These are phyloP conservation scores for Jackrogersella multiformis DNA, from an alignment of 495 filamentous ascomycete genomes.

Conservation along the genomic window DNA sequence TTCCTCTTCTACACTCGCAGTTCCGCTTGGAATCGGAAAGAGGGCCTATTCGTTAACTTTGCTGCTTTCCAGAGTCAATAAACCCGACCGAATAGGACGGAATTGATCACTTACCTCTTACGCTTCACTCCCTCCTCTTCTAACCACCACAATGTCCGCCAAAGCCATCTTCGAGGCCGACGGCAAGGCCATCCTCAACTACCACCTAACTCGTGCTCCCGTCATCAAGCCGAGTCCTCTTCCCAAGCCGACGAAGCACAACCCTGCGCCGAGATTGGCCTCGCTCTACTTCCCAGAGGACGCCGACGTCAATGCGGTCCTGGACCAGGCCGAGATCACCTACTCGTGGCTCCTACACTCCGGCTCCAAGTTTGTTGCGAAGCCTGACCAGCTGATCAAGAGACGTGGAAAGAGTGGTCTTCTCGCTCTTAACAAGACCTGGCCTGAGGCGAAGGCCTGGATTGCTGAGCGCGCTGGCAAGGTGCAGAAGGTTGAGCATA, in stretches of 20 bases:
- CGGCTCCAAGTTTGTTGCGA: conserved; percentile 94
- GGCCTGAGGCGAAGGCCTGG: conserved; percentile 92
- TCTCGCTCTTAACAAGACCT: conserved; percentile 95
- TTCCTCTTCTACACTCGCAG: conserved; percentile 32
- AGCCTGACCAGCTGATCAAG: conserved; percentile 99
- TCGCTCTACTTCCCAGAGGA: conserved; percentile 94
- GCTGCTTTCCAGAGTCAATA: conserved; percentile 22
- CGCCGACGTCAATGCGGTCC: conserved; percentile 79
- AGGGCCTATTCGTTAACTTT: conserved; percentile 27
- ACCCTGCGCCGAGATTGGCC: conserved; percentile 88
- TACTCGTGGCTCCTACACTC: conserved; percentile 90
- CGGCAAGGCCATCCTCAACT: conserved; percentile 99
- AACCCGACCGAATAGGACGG: conserved; percentile 24
- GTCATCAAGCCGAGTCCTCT: conserved; percentile 98
- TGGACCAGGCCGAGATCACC: conserved; percentile 92
- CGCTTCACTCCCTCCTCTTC: conserved; percentile 24
- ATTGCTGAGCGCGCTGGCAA: conserved; percentile 91
- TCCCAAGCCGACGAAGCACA: conserved; percentile 84
- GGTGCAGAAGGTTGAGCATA: conserved; percentile 89
- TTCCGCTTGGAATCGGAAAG: conserved; percentile 21
- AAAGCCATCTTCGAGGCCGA: conserved; percentile 99
- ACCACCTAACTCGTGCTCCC: conserved; percentile 97
- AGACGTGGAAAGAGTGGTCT: conserved; percentile 98
- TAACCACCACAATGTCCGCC: conserved; percentile 83
- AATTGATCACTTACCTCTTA: conserved; percentile 40